Evolutionary conservation across 768 basidiomycete genomes (phyloP), one percentile per base, ranked within the genome.

Genomic region (Suillus subluteus): DNA sequence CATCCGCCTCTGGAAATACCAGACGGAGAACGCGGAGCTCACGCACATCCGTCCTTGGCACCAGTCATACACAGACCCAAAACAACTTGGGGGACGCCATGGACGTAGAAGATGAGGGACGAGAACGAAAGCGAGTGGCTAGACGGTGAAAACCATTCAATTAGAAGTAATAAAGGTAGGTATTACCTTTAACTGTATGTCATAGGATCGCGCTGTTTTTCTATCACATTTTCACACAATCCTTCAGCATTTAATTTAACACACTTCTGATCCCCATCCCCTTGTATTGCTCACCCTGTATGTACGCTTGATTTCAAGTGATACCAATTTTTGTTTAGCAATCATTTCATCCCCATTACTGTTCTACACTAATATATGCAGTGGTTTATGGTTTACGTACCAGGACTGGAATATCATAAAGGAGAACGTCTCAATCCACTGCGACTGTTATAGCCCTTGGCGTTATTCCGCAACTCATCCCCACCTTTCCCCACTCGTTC

Each of bases 91-190:
- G 77, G 32, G 85, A 86, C 59, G 85, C 84, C 67, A 92, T 92
- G 86, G 91, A 93, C 50, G 81, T 92, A 21, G 92, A 94, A 70
- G 92, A 93, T 62, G 91, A 91, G 16, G 84, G 84, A 18, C 83
- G 91, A 64, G 91, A 93, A 73, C 81, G 92, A 72, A 94, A 94
- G 73, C 84, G 92, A 58, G 84, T 91, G 41, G 83, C 90, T 12
- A 82, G 91, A 71, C 82, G 91, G 68, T 92, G 63, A 76, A 18
- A 18, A 18, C 32, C 50, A 30, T 16, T 9, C 30, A n/a, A 46
- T 54, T 62, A 35, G n/a, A 50, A 41, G n/a, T 58, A 8, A 48
- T 18, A 21, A 35, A 61, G 59, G 59, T 32, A 61, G 18, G 58
- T 21, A 62, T 43, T 11, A 40, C 58, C 37, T 59, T 44, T 18